Conservation (phyloP, 805 yeast species). For the Schwanniomyces polymorphus region DNA sequence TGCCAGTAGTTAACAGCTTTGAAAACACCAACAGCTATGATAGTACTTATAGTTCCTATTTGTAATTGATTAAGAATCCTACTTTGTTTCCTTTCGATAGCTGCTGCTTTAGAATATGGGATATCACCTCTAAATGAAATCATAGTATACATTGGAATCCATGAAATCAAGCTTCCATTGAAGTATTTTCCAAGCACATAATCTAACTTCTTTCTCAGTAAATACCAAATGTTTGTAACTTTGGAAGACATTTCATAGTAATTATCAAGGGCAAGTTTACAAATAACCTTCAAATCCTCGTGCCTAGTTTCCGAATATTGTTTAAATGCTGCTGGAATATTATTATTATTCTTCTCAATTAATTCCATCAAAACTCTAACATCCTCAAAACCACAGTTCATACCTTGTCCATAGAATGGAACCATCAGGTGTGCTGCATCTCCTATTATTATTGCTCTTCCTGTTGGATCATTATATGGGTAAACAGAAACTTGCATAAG, state of each 20-base stretch:
- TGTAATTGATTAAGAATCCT: constrained; percentile 40
- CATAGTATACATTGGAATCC: constrained; percentile 93
- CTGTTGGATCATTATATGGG: constrained; percentile 65
- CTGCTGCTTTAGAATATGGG: constrained; percentile 68
- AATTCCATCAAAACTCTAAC: constrained; percentile 65
- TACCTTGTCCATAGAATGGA: constrained; percentile 97
- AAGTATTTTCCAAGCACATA: constrained; percentile 56
- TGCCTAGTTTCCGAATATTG: constrained; percentile 56
- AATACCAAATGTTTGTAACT: constrained; percentile 61
- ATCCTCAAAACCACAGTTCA: constrained; percentile 96
- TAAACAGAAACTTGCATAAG: constrained; percentile 68
- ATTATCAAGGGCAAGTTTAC: constrained; percentile 75
- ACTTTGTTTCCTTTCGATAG: constrained; percentile 54
- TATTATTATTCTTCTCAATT: constrained; percentile 23
- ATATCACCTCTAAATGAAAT: constrained; percentile 86
- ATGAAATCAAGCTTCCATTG: constrained; percentile 46
- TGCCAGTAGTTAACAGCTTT: constrained; percentile 9
- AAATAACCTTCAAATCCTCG: constrained; percentile 71
- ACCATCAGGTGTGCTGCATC: constrained; percentile 98
- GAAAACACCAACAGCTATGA: constrained; percentile 3
- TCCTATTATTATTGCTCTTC: constrained; percentile 70
- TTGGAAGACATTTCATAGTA: constrained; percentile 85
- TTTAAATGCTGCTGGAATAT: constrained; percentile 51
- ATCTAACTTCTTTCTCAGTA: constrained; percentile 69
- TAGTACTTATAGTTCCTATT: constrained; percentile 11